Evolutionary conservation across 331 rosid genomes (phyloP), one percentile per base, ranked within the genome.

Genomic region (Spiraea crenata): DNA sequence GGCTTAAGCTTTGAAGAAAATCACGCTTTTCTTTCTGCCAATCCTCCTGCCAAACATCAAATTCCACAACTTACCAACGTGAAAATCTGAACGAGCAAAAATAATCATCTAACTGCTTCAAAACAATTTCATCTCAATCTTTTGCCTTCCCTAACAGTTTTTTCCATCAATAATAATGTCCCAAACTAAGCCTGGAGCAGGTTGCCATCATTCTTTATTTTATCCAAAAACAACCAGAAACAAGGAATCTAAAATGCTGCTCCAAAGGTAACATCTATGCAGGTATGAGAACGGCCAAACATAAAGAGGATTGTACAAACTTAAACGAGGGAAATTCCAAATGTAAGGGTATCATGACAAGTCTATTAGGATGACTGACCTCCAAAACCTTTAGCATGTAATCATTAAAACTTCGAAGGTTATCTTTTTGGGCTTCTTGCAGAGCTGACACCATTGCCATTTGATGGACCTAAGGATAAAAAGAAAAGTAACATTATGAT

Each of bases 351-450:
- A 52, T 69, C 6, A 5, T n/a, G 39, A 40, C 37, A 40, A 67
- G 34, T n/a, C 25, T n/a, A 55, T 9, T 47, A 38, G 5, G 34
- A 19, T 71, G 74, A 74, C 98, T 81, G 71, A 95, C 99, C 99
- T 91, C 95, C 79, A 95, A 87, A 78, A 89, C 92, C 77, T 87
- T 95, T 88, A 95, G 81, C 97, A 91, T 91, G 70, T 91, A 88
- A 78, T 91, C 97, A 85, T 86, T 88, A 76, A 89, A 95, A 87
- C 90, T 91, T 80, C 90, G 87, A 61, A 89, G 95, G 58, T 95
- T 95, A 83, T 95, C 96, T 85, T 91, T 95, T 71, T 95, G 99
- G 63, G 99, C 95, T 81, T 95, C 99, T 81, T 95, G 99, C 69
- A 91, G 84, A 40, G 99, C 96, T 14, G 97, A 95, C 71, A 95